Conservation (phyloP, 495 filamentous ascomycete species). For the Thozetella sp. region DNA sequence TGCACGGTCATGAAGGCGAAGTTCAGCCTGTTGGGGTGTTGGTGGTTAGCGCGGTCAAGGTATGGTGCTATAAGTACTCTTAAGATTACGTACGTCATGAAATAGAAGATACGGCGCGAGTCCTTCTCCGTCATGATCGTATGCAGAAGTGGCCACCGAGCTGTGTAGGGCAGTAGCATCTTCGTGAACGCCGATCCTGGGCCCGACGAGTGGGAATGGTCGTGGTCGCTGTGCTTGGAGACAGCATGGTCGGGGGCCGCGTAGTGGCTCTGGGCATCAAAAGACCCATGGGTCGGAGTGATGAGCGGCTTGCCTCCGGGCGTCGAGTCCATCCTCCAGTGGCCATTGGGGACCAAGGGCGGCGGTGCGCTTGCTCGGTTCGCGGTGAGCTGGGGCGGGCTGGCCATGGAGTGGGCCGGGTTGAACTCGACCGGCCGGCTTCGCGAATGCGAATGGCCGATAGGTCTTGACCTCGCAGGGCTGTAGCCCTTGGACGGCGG, state of each 20-base stretch:
- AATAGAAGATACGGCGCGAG: slow-evolving; percentile 95
- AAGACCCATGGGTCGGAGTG: slow-evolving; percentile 22
- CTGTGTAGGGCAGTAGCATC: slow-evolving; percentile 63
- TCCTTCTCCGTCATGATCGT: slow-evolving; percentile 90
- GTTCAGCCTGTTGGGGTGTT: slow-evolving; percentile 67
- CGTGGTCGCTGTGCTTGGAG: slow-evolving; percentile 23
- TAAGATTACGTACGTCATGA: slow-evolving; percentile 70
- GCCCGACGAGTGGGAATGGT: slow-evolving; percentile 28
- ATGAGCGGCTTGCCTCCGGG: slow-evolving; percentile 27
- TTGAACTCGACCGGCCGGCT: slow-evolving; percentile 23
- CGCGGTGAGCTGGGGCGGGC: slow-evolving; percentile 30
- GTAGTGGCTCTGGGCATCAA: slow-evolving; percentile 25
- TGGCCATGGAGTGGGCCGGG: slow-evolving; percentile 28
- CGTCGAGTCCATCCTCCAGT: slow-evolving; percentile 31
- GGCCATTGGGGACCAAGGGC: slow-evolving; percentile 17
- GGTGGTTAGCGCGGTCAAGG: slow-evolving; percentile 5
- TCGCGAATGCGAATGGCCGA: slow-evolving; percentile 25
- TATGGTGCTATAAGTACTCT: background rate
- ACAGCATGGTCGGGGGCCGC: slow-evolving; percentile 21
- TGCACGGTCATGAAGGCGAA: slow-evolving; percentile 95
- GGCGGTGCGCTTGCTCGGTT: slow-evolving; percentile 33
- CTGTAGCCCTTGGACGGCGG: slow-evolving; percentile 16
- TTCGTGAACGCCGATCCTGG: slow-evolving; percentile 61
- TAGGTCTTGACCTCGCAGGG: slow-evolving; percentile 32
- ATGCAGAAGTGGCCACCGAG: slow-evolving; percentile 75